Evolutionary conservation across 495 filamentous ascomycete genomes (phyloP).

Genomic region (Lasiosphaeria miniovina): DNA sequence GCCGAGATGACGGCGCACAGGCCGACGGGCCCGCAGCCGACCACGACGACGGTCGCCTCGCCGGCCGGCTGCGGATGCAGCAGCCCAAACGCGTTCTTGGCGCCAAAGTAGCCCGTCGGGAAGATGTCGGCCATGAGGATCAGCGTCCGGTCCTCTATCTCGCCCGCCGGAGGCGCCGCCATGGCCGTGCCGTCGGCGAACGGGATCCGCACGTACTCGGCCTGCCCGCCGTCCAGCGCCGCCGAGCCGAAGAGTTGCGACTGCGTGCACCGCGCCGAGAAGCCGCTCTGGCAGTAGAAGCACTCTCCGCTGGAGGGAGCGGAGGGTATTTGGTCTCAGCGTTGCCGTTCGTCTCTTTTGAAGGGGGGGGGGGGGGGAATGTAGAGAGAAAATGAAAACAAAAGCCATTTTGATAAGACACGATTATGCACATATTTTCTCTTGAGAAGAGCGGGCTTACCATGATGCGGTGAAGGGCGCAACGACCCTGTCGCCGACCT

Average conservation of each 20-base stretch:
- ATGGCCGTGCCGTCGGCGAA: conserved; percentile 79
- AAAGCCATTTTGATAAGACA: background rate
- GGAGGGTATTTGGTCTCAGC: no score
- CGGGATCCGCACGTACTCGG: conserved; percentile 85
- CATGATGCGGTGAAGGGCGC: conserved; percentile 86
- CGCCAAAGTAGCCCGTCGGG: conserved; percentile 87
- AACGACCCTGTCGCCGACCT: conserved; percentile 75
- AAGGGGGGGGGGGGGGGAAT: background rate
- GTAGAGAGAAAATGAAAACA: background rate
- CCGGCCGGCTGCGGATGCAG: conserved; percentile 57
- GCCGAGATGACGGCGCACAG: conserved; percentile 85
- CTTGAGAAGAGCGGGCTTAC: conserved; percentile 43
- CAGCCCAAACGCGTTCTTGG: conserved; percentile 73
- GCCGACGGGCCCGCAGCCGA: conserved; percentile 88
- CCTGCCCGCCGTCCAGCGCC: conserved; percentile 80
- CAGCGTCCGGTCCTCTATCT: conserved; percentile 71
- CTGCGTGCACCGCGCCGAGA: conserved; percentile 79
- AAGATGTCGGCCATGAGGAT: conserved; percentile 91
- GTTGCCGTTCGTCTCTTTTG: background rate
- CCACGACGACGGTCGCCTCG: conserved; percentile 72
- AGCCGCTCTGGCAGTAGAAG: conserved; percentile 85
- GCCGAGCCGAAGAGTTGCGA: conserved; percentile 70
- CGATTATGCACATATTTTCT: background rate
- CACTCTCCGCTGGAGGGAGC: conserved; percentile 60
- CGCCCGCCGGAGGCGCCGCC: conserved; percentile 59